Conservation (phyloP, 441 rosid genomes). For the Erodium trifolium region DNA sequence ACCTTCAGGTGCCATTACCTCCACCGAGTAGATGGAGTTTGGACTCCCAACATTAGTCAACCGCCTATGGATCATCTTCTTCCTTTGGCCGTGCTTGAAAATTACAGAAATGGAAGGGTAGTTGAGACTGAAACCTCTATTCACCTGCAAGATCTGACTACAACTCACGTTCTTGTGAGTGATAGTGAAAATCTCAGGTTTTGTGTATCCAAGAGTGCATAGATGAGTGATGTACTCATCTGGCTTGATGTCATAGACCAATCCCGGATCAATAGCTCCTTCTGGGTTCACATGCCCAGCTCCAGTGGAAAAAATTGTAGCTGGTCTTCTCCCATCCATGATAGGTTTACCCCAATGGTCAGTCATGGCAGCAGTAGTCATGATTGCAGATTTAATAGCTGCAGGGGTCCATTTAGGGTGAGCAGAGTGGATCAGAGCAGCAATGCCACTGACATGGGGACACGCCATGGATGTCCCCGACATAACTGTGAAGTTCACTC, state of each 20-base stretch:
- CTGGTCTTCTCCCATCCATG: conserved; percentile 42
- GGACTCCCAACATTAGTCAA: conserved; percentile 57
- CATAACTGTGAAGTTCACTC: conserved; percentile 62
- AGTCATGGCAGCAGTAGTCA: conserved; percentile 49
- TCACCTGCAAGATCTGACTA: conserved; percentile 29
- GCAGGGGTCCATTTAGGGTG: conserved; percentile 59
- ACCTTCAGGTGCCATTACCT: conserved; percentile 41
- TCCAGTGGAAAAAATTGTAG: conserved; percentile 42
- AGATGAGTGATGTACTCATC: conserved; percentile 54
- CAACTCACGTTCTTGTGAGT: conserved; percentile 78
- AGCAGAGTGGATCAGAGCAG: conserved; percentile 45
- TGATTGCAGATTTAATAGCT: conserved; percentile 56
- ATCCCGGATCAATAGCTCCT: conserved; percentile 52
- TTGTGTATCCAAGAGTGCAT: conserved; percentile 51
- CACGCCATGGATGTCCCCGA: conserved; percentile 82
- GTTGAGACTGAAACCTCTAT: conserved; percentile 50
- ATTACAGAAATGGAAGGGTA: conserved; percentile 53
- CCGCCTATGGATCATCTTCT: conserved; percentile 37
- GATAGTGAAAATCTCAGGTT: conserved; percentile 55
- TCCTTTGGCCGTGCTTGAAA: conserved; percentile 34
- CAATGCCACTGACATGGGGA: conserved; percentile 59
- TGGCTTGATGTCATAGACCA: conserved; percentile 47
- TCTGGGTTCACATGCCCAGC: conserved; percentile 62
- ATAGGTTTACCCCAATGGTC: conserved; percentile 51
- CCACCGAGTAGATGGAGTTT: conserved; percentile 41